A percentile compares a stretch with the other conserved stretches of the same genome.
Conservation (phyloP, 148 eudicot species). For the Chenopodium berlandieri region DNA sequence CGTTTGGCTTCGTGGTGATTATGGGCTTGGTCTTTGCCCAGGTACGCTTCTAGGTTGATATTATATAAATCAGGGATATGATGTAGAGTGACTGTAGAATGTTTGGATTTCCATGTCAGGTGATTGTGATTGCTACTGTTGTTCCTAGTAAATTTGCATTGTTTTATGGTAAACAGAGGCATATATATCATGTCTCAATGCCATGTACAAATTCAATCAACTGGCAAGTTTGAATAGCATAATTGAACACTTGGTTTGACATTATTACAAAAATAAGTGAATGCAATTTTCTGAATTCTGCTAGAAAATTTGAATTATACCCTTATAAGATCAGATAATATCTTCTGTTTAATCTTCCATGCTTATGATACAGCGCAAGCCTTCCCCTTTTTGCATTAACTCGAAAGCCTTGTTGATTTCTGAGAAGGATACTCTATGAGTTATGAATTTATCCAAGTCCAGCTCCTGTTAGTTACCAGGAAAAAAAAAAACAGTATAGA, state of each 20-base stretch:
- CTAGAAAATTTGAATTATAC: not conserved
- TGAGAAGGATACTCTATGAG: constrained; percentile 46
- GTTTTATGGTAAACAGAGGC: not conserved
- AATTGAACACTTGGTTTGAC: not conserved
- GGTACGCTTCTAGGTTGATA: not conserved
- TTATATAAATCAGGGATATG: not conserved
- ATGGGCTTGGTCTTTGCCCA: not conserved
- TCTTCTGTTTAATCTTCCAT: constrained; percentile 30
- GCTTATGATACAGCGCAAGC: constrained; percentile 42
- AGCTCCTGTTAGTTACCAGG: constrained; percentile 33
- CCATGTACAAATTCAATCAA: not conserved
- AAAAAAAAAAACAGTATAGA: not conserved
- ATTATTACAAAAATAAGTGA: not conserved
- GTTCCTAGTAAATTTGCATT: too few relatives aligned
- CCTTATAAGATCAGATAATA: not conserved
- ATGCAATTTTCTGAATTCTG: not conserved
- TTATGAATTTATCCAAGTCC: constrained; percentile 58
- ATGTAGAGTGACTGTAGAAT: not conserved
- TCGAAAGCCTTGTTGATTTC: constrained; percentile 64
- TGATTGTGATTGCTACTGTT: too few relatives aligned
- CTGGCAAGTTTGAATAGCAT: not conserved
- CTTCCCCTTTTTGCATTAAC: constrained; percentile 49
- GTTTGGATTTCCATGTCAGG: not conserved
- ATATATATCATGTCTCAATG: too few relatives aligned
- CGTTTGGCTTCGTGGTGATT: not conserved